Evolutionary conservation across 1,284 basidiomycete species (phyloP), one percentile per base, ranked within the genome.

Genomic region (Agaricales sp.): DNA sequence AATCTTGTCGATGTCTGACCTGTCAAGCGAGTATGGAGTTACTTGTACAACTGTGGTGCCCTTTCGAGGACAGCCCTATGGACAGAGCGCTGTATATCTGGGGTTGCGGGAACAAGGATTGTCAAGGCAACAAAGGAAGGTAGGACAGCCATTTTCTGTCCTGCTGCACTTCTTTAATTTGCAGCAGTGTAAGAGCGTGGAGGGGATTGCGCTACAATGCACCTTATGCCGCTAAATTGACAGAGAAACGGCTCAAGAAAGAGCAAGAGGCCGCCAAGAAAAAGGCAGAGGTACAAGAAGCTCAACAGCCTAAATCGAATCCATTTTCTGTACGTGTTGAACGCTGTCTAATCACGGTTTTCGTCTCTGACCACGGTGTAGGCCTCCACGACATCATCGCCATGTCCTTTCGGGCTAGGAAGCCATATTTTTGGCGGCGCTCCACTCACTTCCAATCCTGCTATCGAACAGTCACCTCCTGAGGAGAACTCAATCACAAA

Each of bases 1-100:
- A 73, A 59, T 78, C 72, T 46, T 74, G 81, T 3, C 67, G 72
- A 51, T 92, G 88, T 75, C 79, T 76, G 59, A 66, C 73, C 49
- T 92, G 88, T 66, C 68, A 70, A 3, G 65, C 70, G 16, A 77
- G 82, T 0, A 90, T 86, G 83, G 79, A 87, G 54, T 71, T 92
- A 20, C 73, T 92, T 25, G 70, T 87, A 12, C 87, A 92, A 56
- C 74, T 92, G 57, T 91, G 87, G 85, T 91, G 86, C 62, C 89
- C 89, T 0, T 79, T 91, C 55, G 84, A 90, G 59, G 70, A 80
- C 35, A 92, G 87, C 55, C 76, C 82, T 4, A 81, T 83, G 72
- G 88, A 92, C 59, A 74, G 89, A 47, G 82, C 80, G 1, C 64
- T 91, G 47, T 90, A 90, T 59, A 70, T 90, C 16, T 92, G 87